Percentiles rank a stretch among this genome's conserved stretches.
Conservation (phyloP, 1,284 basidiomycete species). For the Xerocomus minutiporus region DNA sequence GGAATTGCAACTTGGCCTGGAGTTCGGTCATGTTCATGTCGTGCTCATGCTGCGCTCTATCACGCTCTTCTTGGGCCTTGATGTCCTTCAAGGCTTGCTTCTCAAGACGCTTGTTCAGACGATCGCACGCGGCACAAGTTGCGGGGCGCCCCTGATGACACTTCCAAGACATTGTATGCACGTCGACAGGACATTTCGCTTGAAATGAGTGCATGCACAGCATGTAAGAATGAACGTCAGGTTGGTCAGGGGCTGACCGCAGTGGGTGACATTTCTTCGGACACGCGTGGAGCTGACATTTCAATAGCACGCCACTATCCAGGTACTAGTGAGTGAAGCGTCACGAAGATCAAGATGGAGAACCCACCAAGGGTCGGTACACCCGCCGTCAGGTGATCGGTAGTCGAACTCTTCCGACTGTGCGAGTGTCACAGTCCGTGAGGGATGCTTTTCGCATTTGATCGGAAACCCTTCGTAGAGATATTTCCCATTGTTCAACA, state of each 20-base stretch:
- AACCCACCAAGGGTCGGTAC: constrained; percentile 49
- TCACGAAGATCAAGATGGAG: background rate
- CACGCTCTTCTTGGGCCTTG: constrained; percentile 32
- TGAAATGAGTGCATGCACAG: constrained; percentile 33
- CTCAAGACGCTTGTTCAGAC: constrained; percentile 31
- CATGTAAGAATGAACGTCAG: constrained; percentile 47
- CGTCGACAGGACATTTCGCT: constrained; percentile 33
- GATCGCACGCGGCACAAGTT: constrained; percentile 24
- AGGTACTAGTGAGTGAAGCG: background rate
- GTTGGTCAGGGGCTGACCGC: constrained; percentile 19
- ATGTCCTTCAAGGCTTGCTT: constrained; percentile 30
- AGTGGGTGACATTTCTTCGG: constrained; percentile 50
- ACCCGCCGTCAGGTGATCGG: constrained; percentile 58
- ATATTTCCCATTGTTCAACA: constrained; percentile 40
- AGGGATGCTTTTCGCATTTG: constrained; percentile 50
- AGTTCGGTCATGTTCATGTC: constrained; percentile 32
- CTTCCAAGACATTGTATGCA: constrained; percentile 34
- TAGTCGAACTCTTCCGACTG: constrained; percentile 46
- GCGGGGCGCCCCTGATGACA: constrained; percentile 35
- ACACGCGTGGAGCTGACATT: constrained; percentile 48
- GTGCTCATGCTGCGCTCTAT: constrained; percentile 32
- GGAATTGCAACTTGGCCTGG: constrained; percentile 30
- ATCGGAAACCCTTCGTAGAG: constrained; percentile 58
- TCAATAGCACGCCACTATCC: constrained; percentile 41
- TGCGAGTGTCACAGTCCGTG: constrained; percentile 36